A percentile compares a stretch with the other conserved stretches of the same genome.
Conservation (phyloP, 257 asterid genomes). For the Salvia miltiorrhiza region DNA sequence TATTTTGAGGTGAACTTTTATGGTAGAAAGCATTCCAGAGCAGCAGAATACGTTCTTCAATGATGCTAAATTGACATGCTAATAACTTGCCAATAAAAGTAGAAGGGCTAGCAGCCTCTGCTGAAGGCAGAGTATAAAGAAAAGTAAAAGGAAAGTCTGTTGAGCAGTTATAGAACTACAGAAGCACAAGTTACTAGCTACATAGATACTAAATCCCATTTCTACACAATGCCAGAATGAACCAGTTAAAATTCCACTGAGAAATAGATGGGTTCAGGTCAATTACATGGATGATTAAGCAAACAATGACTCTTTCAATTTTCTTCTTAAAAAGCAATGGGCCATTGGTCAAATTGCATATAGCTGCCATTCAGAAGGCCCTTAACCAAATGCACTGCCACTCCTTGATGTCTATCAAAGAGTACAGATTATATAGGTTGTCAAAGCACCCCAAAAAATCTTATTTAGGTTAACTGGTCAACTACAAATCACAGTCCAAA, state of each 20-base stretch:
- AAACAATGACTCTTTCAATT: neutral
- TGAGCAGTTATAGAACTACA: neutral
- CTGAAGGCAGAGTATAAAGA: neutral
- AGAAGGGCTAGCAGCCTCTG: neutral
- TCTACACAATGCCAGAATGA: neutral
- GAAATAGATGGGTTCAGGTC: neutral
- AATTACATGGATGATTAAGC: neutral
- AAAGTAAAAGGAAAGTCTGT: neutral
- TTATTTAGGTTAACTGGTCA: neutral
- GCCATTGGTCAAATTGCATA: neutral
- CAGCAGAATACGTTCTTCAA: neutral
- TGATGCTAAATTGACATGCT: neutral
- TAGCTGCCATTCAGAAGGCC: neutral
- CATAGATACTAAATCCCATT: neutral
- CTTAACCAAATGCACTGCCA: neutral
- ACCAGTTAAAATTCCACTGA: neutral
- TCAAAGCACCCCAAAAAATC: neutral
- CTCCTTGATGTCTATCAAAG: neutral
- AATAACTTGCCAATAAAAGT: neutral
- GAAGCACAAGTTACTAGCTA: neutral
- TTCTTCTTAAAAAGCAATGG: neutral
- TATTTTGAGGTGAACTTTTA: neutral
- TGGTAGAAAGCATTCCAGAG: neutral
- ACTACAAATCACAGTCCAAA: neutral
- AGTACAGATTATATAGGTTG: neutral